Base-by-base conservation (phyloP, 1,139 yeast species). In the Lodderomyces margitis region DNA sequence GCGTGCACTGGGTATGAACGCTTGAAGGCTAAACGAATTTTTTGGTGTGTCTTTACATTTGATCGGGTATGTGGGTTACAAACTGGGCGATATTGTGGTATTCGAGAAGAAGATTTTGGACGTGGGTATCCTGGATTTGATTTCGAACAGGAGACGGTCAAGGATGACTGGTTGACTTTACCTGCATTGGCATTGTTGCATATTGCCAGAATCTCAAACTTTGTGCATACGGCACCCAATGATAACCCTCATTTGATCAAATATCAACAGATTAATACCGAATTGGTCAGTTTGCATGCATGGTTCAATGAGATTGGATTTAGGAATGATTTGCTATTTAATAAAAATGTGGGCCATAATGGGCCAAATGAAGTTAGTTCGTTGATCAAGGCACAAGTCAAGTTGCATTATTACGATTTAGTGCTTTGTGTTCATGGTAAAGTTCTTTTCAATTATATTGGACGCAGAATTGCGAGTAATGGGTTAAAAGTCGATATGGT, bases 1-100 rank as follows among this genome's bases (percentile, higher is more conserved):
- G 43, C 46, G 0, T 59, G 55, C 44, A 64, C 72, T 5, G 59
- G 68, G 1, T 78, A 79, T 53, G 85, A 80, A 46, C 56, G 57
- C 20, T 52, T 70, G 19, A 81, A 80, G 55, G 74, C 79, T 0
- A 67, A 66, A 46, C 62, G 84, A 36, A 69, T 80, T 1, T 81
- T 78, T 54, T 81, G 84, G 83, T 54, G 75, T 21, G 76, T 75
- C 5, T 81, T 71, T 52, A 68, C 78, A 1, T 62, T 79, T 64
- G 88, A 82, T 50, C 62, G 82, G 42, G 49, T 78, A 15, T 57
- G 78, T 44, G 78, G 80, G 3, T 58, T 80, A 31, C 86, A 80
- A 50, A 66, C 70, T 30, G 87, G 87, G 2, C 59, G 81, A 40
- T 61, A 64, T 37, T 66, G 70, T 47, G 72, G 71, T 2, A 53